A percentile compares a stretch with the other conserved stretches of the same genome.
Evolutionary conservation across 352 stramenopile species (phyloP).

Genomic region (Thalassiosira livingstoniorum): DNA sequence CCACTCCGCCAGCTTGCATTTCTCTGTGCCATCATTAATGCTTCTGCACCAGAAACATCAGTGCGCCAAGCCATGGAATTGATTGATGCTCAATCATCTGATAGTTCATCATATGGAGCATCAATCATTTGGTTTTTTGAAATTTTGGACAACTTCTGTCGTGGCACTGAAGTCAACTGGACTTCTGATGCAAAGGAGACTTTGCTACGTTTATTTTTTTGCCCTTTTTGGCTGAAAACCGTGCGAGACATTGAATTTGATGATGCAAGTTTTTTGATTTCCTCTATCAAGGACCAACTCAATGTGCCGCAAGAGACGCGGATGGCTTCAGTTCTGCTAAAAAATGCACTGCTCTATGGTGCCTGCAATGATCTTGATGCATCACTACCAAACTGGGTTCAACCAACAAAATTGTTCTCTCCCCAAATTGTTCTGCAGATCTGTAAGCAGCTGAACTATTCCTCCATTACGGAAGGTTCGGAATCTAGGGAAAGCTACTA

Average conservation of each 20-base stretch:
- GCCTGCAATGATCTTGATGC: not conserved
- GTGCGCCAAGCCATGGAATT: not conserved
- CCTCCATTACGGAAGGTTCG: conserved; percentile 25
- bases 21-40: conserved; percentile 42
- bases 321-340: conserved; percentile 40
- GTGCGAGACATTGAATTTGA: conserved; percentile 19
- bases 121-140: too few relatives aligned
- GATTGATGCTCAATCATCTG: too few relatives aligned
- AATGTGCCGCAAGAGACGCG: conserved; percentile 35
- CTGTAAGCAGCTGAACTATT: conserved; percentile 36
- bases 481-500: conserved; percentile 27
- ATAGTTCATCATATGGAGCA: too few relatives aligned
- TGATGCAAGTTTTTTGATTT: conserved; percentile 45
- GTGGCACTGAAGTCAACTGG: conserved; percentile 3
- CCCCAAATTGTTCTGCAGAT: conserved; percentile 17
- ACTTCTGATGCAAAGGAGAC: conserved; percentile 32
- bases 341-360: conserved; percentile 31
- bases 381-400: not conserved
- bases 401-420: conserved; percentile 36
- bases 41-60: conserved; percentile 8
- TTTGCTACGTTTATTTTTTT: conserved; percentile 44
- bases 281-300: conserved; percentile 20
- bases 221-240: conserved; percentile 41
- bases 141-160: conserved; percentile 23
- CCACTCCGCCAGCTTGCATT: conserved; percentile 32